Base-by-base conservation (phyloP, 441 rosid genomes). In the Arabidopsis lyrata region DNA sequence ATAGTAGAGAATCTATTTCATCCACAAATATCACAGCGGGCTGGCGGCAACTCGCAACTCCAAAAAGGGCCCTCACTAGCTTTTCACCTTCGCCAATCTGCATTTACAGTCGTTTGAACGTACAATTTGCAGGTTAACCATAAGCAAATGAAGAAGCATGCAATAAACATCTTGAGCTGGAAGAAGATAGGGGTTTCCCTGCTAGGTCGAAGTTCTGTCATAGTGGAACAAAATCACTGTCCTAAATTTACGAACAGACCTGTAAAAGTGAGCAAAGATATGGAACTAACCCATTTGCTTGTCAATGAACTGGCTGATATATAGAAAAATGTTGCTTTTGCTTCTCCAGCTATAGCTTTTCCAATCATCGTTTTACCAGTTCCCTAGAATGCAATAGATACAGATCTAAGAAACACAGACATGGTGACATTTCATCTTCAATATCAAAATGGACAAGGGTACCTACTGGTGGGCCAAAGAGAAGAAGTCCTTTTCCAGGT, bases 61-160 rank as follows among this genome's bases (percentile, higher is more conserved):
- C 98, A 81, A 95, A 95, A 70, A 95, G 95, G 12, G 99, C 96
- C 77, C 99, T 86, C 77, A 95, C 99, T 76, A 95, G 81, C 85
- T 95, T 95, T 88, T 95, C 99, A 59, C 97, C 97, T 86, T 95
- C 98, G 5, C 99, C 99, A 82, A 95, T 90, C 99, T 92, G 75
- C 76, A 81, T 60, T 59, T 66, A 58, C 62, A 70, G 15, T 41
- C 49, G n/a, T 59, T 52, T 56, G 8, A 31, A 45, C 49, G 42
- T 38, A 14, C 18, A 29, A 42, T 45, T 52, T 44, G 22, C 74
- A 18, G 53, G 34, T 34, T 58, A 31, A 24, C 14, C 13, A 14
- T 15, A 44, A 56, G 31, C 15, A 53, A 72, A 64, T 32, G 44
- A 54, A 68, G 32, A 68, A 54, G 60, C 60, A 63, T 29, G 35